These are phyloP conservation scores for Basipetospora chlamydospora DNA, from an alignment of 2,329 filamentous ascomycete genomes.

Conservation along the genomic window DNA sequence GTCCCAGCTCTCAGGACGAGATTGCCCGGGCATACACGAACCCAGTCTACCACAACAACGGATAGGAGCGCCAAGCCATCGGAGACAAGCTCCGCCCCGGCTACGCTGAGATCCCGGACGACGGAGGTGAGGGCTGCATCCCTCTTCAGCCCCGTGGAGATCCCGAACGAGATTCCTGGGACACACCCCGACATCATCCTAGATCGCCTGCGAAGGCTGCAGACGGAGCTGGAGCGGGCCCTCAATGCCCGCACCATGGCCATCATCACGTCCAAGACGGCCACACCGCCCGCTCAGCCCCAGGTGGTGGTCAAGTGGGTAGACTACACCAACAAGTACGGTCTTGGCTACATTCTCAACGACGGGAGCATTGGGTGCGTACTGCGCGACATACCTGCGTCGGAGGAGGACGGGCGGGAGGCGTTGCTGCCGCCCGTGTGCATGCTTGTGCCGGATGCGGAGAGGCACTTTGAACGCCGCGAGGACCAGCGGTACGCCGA, in stretches of 20 bases:
- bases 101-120: slow-evolving; percentile 11
- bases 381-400: slow-evolving; percentile 39
- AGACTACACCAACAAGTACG: slow-evolving; percentile 78
- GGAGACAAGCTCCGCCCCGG: not conserved
- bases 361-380: slow-evolving; percentile 69
- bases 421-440: slow-evolving; percentile 53
- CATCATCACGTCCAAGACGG: slow-evolving; percentile 38
- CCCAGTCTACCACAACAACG: not conserved
- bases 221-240: slow-evolving; percentile 46
- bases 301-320: slow-evolving; percentile 68
- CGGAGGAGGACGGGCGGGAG: slow-evolving; percentile 31
- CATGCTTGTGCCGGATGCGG: slow-evolving; percentile 56
- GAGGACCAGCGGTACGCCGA: slow-evolving; percentile 40
- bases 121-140: slow-evolving; percentile 25
- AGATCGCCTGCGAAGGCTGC: slow-evolving; percentile 38
- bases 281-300: slow-evolving; percentile 40
- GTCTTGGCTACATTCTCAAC: slow-evolving; percentile 69
- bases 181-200: slow-evolving; percentile 45
- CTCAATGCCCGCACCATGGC: slow-evolving; percentile 50
- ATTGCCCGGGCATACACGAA: not conserved
- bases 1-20: not conserved
- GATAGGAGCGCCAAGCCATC: not conserved
- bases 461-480: slow-evolving; percentile 51
- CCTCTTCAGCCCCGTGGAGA: slow-evolving; percentile 42
- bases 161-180: slow-evolving; percentile 31